These are phyloP conservation scores for Lichtheimia hyalospora DNA, from an alignment of 371 early-diverging fungal genomes.

Conservation along the genomic window DNA sequence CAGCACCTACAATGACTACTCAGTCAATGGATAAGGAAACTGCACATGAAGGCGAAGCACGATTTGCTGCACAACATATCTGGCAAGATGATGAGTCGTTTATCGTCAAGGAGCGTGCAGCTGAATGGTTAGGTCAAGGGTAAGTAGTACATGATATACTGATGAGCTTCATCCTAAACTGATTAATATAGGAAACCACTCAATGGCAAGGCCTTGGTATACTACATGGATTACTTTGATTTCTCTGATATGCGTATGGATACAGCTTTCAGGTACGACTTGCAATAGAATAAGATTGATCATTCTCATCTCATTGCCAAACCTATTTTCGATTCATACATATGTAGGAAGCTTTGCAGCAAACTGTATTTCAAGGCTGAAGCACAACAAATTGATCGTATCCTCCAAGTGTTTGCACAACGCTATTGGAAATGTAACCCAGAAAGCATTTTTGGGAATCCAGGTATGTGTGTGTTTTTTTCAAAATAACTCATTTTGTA, in stretches of 20 bases:
- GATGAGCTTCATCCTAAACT: too few species aligned
- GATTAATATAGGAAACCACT: constrained; percentile 34
- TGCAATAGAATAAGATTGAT: not conserved
- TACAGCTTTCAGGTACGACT: constrained; percentile 55
- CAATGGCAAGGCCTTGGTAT: constrained; percentile 55
- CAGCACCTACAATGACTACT: not conserved
- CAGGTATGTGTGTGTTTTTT: constrained; percentile 25
- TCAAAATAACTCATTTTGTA: not conserved
- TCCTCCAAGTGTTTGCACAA: constrained; percentile 73
- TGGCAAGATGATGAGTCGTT: constrained; percentile 41
- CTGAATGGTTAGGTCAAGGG: constrained; percentile 52
- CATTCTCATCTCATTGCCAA: not conserved
- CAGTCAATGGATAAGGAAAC: not conserved
- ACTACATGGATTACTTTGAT: constrained; percentile 76
- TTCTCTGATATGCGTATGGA: constrained; percentile 73
- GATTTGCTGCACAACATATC: constrained; percentile 26
- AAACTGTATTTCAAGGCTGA: constrained; percentile 86
- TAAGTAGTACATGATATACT: constrained; percentile 3
- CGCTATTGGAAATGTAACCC: constrained; percentile 79
- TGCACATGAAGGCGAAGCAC: constrained; percentile 12
- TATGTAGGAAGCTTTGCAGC: constrained; percentile 70
- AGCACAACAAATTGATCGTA: constrained; percentile 87
- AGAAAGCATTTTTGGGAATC: constrained; percentile 51
- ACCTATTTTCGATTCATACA: not conserved
- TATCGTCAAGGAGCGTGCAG: constrained; percentile 36